Base-by-base conservation (phyloP, 2,329 filamentous ascomycete species). In the Paraconiothyrium brasiliense region DNA sequence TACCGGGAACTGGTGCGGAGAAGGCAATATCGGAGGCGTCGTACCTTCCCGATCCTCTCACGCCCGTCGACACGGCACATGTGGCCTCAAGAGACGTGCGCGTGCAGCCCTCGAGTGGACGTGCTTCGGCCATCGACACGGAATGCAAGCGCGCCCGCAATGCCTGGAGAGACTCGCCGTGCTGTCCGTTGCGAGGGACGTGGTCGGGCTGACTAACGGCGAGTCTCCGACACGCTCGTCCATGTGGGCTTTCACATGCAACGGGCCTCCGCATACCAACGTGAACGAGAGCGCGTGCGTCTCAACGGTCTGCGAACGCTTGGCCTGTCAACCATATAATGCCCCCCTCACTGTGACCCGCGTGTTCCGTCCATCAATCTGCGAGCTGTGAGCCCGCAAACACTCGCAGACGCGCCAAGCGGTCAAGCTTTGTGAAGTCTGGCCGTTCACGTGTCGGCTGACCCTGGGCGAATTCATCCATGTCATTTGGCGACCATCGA, bases 371-470 rank as follows among this genome's bases (percentile, higher is more conserved):
- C n/a, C 30, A 27, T 56, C 54, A 24, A 7, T 47, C 32, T 39
- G 54, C n/a, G 24, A 48, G 54, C 6, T 6, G 54, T 57, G 44
- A 48, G 54, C 9, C 24, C 22, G 34, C 16, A 39, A 14, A 14
- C 52, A 14, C n/a, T 6, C 44, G 10, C 37, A 39, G 43, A 30
- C 54, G 35, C 44, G 46, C 46, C 46, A 50, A 57, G 55, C 35
- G 47, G 35, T 8, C 32, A 30, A n/a, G 32, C 35, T 41, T 35
- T 27, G 27, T 37, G 14, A 24, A 43, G 14, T 43, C 37, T 54
- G 37, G 51, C 43, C 22, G 55, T 50, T 51, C 55, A 57, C 55
- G 55, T 50, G 58, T 41, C 35, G 46, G 39, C 58, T 55, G 58
- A 59, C 58, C 50, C 41, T 44, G 48, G 43, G 43, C 43, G 49